Percentiles rank a stretch among this genome's conserved stretches.
Conservation (phyloP, 2,329 filamentous ascomycete species). For the Ophiosphaerella narmari region DNA sequence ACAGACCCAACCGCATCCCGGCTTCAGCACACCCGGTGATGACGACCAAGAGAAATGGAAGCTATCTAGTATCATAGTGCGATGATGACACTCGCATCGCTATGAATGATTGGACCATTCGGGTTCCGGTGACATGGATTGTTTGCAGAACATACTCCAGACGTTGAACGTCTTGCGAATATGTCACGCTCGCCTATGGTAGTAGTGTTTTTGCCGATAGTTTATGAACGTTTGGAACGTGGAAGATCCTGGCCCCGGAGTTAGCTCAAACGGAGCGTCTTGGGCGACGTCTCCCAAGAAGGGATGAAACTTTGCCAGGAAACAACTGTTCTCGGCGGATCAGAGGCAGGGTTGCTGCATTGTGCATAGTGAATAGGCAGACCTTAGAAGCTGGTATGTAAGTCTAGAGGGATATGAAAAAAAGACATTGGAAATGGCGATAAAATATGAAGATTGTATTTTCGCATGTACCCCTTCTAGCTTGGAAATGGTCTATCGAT, state of each 20-base stretch:
- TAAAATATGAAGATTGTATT: no score
- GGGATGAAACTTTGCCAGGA: not conserved
- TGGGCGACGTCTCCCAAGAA: constrained; percentile 2
- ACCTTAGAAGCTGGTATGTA: no score
- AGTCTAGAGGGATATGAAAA: no score
- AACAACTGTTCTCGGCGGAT: no score
- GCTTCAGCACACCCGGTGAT: constrained; percentile 12
- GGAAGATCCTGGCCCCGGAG: constrained; percentile 9
- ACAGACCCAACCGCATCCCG: constrained; percentile 6
- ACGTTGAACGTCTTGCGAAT: constrained; percentile 24
- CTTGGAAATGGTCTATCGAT: no score
- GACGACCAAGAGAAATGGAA: constrained; percentile 12
- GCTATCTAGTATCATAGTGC: constrained; percentile 18
- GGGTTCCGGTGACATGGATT: constrained; percentile 13
- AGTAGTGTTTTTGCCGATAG: constrained; percentile 3
- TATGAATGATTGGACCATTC: constrained; percentile 13
- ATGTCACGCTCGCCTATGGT: not conserved
- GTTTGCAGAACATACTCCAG: constrained; percentile 23
- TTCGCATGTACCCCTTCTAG: no score
- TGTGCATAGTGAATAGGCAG: no score
- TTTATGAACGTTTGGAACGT: constrained; percentile 3
- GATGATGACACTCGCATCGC: constrained; percentile 2
- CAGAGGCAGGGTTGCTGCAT: no score
- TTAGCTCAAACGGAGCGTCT: constrained; percentile 3
- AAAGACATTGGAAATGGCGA: no score